Percentiles rank a stretch among this genome's conserved stretches.
Conservation (phyloP, 176 grass and related monocot genomes). For the Juncus inflexus region DNA sequence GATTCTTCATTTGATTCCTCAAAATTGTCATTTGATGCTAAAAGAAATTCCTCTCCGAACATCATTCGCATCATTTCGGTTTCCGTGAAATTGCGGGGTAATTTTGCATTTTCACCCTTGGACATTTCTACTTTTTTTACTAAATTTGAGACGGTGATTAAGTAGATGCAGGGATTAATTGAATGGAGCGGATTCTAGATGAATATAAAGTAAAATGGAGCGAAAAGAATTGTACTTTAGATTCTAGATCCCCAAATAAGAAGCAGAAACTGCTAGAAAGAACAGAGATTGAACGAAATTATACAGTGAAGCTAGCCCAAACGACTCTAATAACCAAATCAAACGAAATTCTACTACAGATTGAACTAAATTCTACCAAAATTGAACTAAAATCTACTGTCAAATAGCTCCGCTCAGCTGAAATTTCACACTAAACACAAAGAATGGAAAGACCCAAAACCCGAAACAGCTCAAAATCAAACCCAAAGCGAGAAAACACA, state of each 20-base stretch:
- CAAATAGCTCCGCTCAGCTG: not conserved
- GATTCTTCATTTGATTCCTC: constrained; percentile 57
- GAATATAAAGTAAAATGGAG: not conserved
- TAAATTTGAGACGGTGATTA: constrained; percentile 2
- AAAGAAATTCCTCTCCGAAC: constrained; percentile 60
- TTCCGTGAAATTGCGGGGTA: constrained; percentile 39
- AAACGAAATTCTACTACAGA: constrained; percentile 12
- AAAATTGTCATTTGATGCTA: constrained; percentile 26
- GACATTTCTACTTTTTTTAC: constrained; percentile 17
- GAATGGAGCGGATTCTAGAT: not conserved
- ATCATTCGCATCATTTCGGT: constrained; percentile 54
- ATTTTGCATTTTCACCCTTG: not conserved
- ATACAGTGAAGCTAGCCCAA: not conserved
- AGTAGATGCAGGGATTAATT: not conserved
- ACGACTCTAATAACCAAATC: not conserved
- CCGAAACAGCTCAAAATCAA: constrained; percentile 9
- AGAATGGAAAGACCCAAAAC: constrained; percentile 3
- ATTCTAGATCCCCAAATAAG: not conserved
- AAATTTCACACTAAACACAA: not conserved
- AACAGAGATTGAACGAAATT: not conserved
- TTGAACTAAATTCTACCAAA: constrained; percentile 10
- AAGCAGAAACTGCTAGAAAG: not conserved
- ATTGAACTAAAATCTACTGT: not conserved
- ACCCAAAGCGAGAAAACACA: not conserved
- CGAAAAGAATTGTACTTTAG: constrained; percentile 1